A percentile compares a stretch with the other conserved stretches of the same genome.
phyloP scores from a whole-genome alignment of 768 basidiomycete genomes.

The Plicaturopsis crispa region DNA sequence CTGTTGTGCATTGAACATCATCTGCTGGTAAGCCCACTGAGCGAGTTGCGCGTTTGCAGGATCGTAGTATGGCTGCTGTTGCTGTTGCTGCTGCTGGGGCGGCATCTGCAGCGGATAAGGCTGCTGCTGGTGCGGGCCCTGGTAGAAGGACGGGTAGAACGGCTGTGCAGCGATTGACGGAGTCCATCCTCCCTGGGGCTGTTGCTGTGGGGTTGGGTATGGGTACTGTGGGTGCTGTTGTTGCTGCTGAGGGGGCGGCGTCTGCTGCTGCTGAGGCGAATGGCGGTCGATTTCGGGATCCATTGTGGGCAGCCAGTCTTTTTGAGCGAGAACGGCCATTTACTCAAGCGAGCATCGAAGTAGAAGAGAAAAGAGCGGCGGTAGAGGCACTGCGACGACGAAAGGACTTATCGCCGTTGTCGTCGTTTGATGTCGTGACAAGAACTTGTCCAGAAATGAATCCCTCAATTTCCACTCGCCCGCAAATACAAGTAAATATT shows the following conservation, averaged over 20 bases:
- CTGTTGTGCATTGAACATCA: conserved; percentile 73
- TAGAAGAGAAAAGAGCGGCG: too few relatives aligned
- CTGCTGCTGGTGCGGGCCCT: conserved; percentile 57
- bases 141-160: conserved; percentile 74
- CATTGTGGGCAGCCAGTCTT: conserved; percentile 70
- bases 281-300: conserved; percentile 36
- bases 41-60: conserved; percentile 69
- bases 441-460: too few relatives aligned
- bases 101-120: conserved; percentile 37
- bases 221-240: conserved; percentile 42
- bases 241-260: conserved; percentile 19
- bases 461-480: too few relatives aligned
- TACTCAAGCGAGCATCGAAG: too few relatives aligned
- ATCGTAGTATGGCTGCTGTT: conserved; percentile 63
- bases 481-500: too few relatives aligned
- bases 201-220: conserved; percentile 62
- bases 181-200: conserved; percentile 64
- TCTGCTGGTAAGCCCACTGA: conserved; percentile 88
- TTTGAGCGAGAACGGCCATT: conserved; percentile 76
- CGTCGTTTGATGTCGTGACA: too few relatives aligned
- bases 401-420: too few relatives aligned
- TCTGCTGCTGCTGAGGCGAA: conserved; percentile 42
- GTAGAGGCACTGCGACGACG: too few relatives aligned
- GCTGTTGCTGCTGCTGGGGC: conserved; percentile 30
- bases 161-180: conserved; percentile 59